Evolutionary conservation across 1,139 yeast genomes (phyloP).

Genomic region (Trichomonascaceae sp.): DNA sequence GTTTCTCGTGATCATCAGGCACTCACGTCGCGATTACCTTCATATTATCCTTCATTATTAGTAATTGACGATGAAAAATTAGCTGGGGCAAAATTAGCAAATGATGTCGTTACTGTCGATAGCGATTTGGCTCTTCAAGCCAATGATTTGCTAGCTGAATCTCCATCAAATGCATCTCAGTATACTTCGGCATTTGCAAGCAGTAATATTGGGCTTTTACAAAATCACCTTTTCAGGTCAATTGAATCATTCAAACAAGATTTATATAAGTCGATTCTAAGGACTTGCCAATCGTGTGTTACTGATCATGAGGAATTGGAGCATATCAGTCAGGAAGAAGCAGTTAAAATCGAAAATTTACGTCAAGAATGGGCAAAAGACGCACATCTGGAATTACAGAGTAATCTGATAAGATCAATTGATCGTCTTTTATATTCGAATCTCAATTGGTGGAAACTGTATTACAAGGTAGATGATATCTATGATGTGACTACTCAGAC

Average conservation of each 20-base stretch:
- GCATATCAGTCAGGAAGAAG: constrained; percentile 16
- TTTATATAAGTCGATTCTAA: constrained; percentile 23
- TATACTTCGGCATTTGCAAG: constrained; percentile 21
- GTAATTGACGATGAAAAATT: constrained; percentile 20
- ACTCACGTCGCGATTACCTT: constrained; percentile 14
- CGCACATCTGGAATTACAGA: constrained; percentile 37
- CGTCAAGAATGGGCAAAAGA: constrained; percentile 32
- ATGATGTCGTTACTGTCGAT: constrained; percentile 14
- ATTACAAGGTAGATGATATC: constrained; percentile 34
- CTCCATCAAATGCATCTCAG: constrained; percentile 27
- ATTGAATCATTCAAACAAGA: constrained; percentile 14
- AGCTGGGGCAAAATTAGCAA: constrained; percentile 8
- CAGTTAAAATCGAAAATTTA: constrained; percentile 19
- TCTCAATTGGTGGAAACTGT: constrained; percentile 37
- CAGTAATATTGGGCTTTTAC: constrained; percentile 25
- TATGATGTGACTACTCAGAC: constrained; percentile 22
- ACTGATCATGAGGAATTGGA: constrained; percentile 4
- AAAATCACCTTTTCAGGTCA: constrained; percentile 19
- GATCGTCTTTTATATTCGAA: constrained; percentile 18
- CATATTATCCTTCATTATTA: constrained; percentile 21
- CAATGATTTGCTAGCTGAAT: constrained; percentile 23
- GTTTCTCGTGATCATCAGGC: constrained; percentile 19
- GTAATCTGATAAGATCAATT: constrained; percentile 25
- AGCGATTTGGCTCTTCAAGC: constrained; percentile 25
- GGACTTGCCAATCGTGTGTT: constrained; percentile 22